Base-by-base conservation (phyloP, 2,329 filamentous ascomycete genomes). In the Domatiomyces globalis region DNA sequence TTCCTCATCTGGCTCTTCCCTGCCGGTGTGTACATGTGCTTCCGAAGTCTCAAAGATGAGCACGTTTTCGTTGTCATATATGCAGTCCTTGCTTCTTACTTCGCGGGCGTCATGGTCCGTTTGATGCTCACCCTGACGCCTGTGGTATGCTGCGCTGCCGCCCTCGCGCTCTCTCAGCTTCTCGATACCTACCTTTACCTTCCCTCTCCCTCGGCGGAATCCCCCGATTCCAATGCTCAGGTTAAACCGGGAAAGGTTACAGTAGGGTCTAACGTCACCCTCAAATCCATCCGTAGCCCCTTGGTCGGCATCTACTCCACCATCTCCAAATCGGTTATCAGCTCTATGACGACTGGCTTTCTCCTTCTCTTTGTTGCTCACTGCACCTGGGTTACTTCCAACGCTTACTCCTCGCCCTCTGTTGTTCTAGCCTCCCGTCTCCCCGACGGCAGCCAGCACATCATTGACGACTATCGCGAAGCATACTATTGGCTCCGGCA, bases 1-100 rank as follows among this genome's bases (percentile, higher is more conserved):
- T 82, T 98, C 74, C 78, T 98, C 63, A 95, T 98, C 71, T 98
- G 92, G 92, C 81, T 98, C 49, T 96, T 98, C 80, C 92, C 92
- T 3, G 94, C 92, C 10, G 92, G 92, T 69, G 88, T 98, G 52
- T 98, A 96, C 73, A 83, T 98, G 71, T 95, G 89, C 75, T 98
- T 96, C 82, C 85, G 88, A 66, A 83, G 84, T 57, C 80, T 98
- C 53, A 83, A 81, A 62, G 94, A 98, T 65, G 89, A 98, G 75
- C 92, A 98, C 65, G 90, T 98, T 55, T 98, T 98, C 65, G 80
- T 98, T 61, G 85, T 98, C 63, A 94, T 96, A 60, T 98, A 98
- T 66, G 82, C 89, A n/a, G 81, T 98, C 45, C 84, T 96, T 58
- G 87, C 87, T 59, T 95, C 87, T 71, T 98, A 98, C 75, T 98